Base-by-base conservation (phyloP, 2,329 filamentous ascomycete genomes). In the Trichoderma aggressivum region DNA sequence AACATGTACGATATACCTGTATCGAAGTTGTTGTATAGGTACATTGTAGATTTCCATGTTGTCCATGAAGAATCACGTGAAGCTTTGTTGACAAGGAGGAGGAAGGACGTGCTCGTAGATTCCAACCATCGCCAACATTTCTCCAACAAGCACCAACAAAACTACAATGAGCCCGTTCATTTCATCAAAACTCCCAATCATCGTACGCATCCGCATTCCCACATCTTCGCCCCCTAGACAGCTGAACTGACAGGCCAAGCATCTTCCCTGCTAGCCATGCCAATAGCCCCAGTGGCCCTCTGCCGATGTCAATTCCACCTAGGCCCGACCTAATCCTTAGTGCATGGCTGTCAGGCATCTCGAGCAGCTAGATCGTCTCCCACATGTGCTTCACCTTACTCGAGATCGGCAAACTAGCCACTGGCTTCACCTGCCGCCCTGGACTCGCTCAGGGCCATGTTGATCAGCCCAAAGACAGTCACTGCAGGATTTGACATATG, bases 271-370 rank as follows among this genome's bases (percentile, higher is more conserved):
- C 39, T 60, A 60, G 65, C 56, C 28, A 59, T 36, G 28, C 65
- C 21, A 53, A 32, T 36, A 60, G 65, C 56, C 56, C 28, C 56
- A 69, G 36, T 16, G 11, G 36, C 14, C 55, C 6, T 60, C 65
- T 68, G 53, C 36, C 53, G 65, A 68, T 68, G 65, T 55, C 55
- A 68, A 68, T 68, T 68, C 65, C 65, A 67, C 26, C 56, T 61
- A 61, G 4, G 56, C 39, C 39, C 28, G 28, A 69, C 39, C 56
- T 69, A 61, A 61, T 34, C 10, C 10, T 61, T 69, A 69, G 65
- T 21, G 39, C 18, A 21, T 60, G 65, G n/a, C 24, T 36, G 21
- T 60, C 28, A 36, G 14, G 36, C 26, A 32, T 53, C 56, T 50
- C 65, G 26, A 53, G 12, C 56, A 61, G 30, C 8, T 26, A 36